A percentile compares a stretch with the other conserved stretches of the same genome.
Evolutionary conservation across 169 alveolate species (phyloP).

Genomic region (Cryptosporidium sp.): DNA sequence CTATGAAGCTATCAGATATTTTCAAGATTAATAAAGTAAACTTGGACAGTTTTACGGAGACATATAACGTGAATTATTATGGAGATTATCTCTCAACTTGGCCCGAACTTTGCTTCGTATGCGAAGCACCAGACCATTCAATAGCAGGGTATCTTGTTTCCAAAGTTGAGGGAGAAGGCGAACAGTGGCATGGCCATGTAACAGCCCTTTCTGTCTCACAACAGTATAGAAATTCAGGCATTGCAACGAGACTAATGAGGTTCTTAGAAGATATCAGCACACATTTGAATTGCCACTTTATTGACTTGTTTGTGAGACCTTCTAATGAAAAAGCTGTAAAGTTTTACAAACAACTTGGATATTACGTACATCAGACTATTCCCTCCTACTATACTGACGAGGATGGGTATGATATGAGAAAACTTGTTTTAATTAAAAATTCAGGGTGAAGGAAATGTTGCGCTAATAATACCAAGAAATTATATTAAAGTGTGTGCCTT

Average conservation of each 20-base stretch:
- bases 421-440: conserved; percentile 24
- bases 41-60: conserved; percentile 92
- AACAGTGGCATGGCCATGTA: conserved; percentile 96
- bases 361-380: conserved; percentile 86
- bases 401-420: conserved; percentile 92
- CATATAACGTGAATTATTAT: conserved; percentile 90
- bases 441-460: not conserved
- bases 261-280: conserved; percentile 90
- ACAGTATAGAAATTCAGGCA: conserved; percentile 90
- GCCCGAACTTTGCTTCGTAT: conserved; percentile 93
- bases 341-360: conserved; percentile 92
- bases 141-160: conserved; percentile 92
- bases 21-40: conserved; percentile 89
- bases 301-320: conserved; percentile 94
- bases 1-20: conserved; percentile 81
- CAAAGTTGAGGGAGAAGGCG: conserved; percentile 92
- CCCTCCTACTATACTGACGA: conserved; percentile 91
- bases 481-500: not conserved
- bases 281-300: conserved; percentile 89
- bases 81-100: conserved; percentile 91
- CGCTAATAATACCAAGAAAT: not conserved
- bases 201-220: conserved; percentile 96
- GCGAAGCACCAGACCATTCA: conserved; percentile 89
- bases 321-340: conserved; percentile 91
- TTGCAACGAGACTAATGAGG: conserved; percentile 92